Percentiles rank a stretch among this genome's conserved stretches.
Evolutionary conservation across 108 stramenopile genomes (phyloP).

Genomic region (Schizochytrium sp.): DNA sequence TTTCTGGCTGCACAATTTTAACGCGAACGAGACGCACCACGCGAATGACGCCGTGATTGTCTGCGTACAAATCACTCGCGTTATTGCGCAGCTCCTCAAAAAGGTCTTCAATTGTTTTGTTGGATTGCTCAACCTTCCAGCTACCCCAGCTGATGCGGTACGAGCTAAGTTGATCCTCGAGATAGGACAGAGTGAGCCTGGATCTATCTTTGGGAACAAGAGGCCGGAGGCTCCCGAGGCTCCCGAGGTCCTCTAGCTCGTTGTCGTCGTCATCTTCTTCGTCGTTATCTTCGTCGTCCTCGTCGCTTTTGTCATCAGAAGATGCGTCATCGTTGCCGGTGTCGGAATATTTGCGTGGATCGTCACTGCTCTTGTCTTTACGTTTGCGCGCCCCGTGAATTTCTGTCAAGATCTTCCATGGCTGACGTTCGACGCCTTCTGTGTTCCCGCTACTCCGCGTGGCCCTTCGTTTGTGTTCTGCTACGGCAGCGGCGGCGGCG

Average conservation of each 20-base stretch:
- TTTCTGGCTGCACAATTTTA: not conserved
- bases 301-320: not conserved
- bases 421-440: too few species aligned
- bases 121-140: not conserved
- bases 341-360: too few species aligned
- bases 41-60: not conserved
- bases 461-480: too few species aligned
- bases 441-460: too few species aligned
- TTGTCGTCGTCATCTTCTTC: not conserved
- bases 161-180: not conserved
- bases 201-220: not conserved
- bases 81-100: not conserved
- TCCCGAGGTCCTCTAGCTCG: not conserved
- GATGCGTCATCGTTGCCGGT: not conserved
- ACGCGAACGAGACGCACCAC: not conserved
- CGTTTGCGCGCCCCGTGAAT: too few species aligned
- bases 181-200: not conserved
- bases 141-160: conserved; percentile 10
- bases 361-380: too few species aligned
- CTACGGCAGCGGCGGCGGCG: too few species aligned
- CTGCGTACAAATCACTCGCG: not conserved
- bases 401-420: too few species aligned
- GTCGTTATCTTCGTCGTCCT: not conserved
- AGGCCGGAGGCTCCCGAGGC: not conserved
- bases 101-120: not conserved